phyloP scores from a whole-genome alignment of 345 rosid genomes.

The Atalantia buxifolia region DNA sequence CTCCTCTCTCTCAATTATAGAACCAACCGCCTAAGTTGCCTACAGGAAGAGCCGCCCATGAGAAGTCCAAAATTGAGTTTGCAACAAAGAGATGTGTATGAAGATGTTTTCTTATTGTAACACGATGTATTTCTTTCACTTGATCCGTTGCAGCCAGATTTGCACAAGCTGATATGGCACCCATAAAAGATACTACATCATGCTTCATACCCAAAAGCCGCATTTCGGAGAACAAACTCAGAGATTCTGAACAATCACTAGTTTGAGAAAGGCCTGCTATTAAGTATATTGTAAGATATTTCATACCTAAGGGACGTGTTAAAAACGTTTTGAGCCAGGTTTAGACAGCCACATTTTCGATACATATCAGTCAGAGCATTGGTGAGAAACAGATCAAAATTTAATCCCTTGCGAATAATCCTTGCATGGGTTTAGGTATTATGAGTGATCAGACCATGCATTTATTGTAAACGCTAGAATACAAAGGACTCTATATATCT shows the following conservation, averaged over 20 bases:
- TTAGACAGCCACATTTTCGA: slow-evolving; percentile 38
- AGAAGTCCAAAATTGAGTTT: slow-evolving; percentile 49
- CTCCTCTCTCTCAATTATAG: no score
- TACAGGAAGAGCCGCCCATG: no score
- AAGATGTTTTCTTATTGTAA: slow-evolving; percentile 27
- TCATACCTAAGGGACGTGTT: slow-evolving; percentile 37
- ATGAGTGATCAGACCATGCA: no score
- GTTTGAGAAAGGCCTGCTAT: slow-evolving; percentile 47
- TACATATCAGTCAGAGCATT: slow-evolving; percentile 51
- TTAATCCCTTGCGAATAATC: slow-evolving; percentile 29
- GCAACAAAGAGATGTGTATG: slow-evolving; percentile 40
- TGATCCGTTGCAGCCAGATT: slow-evolving; percentile 38
- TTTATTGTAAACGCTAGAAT: no score
- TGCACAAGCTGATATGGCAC: slow-evolving; percentile 52
- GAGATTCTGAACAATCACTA: slow-evolving; percentile 42
- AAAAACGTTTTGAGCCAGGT: slow-evolving; percentile 38
- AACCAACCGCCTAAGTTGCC: no score
- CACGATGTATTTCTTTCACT: slow-evolving; percentile 49
- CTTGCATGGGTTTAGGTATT: slow-evolving; percentile 31
- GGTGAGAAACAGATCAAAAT: slow-evolving; percentile 32
- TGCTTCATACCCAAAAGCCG: slow-evolving; percentile 37
- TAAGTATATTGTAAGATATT: slow-evolving; percentile 54
- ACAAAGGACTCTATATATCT: no score
- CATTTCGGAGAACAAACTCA: slow-evolving; percentile 53
- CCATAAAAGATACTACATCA: slow-evolving; percentile 54